A percentile compares a stretch with the other conserved stretches of the same genome.
phyloP scores from a whole-genome alignment of 441 rosid genomes.

The Euphorbia celastroides region DNA sequence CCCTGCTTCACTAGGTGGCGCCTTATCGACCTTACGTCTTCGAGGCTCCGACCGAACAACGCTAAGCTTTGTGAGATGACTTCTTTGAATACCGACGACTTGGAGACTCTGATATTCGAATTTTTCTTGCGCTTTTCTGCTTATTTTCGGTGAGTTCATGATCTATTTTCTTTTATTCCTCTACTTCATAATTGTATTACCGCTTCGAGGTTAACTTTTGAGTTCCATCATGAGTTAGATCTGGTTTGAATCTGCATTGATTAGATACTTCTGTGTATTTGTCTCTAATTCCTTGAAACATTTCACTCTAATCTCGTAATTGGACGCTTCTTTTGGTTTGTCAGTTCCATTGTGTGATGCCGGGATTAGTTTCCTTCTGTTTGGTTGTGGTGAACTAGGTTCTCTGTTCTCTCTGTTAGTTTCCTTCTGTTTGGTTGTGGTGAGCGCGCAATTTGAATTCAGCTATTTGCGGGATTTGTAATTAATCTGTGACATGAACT shows the following conservation, averaged over 20 bases:
- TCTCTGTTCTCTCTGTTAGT: neutral
- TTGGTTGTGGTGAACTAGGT: conserved; percentile 6
- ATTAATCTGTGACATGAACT: conserved; percentile 8
- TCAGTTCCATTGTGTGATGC: conserved; percentile 1
- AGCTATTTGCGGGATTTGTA: neutral
- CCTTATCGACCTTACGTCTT: no score
- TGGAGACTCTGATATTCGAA: no score
- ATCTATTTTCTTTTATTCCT: conserved; percentile 19
- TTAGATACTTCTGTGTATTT: conserved; percentile 20
- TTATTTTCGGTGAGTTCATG: conserved; percentile 61
- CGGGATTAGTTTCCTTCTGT: conserved; percentile 10
- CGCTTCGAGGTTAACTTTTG: conserved; percentile 1
- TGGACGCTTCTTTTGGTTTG: conserved; percentile 10
- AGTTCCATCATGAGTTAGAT: conserved; percentile 39
- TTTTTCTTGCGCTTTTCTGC: no score
- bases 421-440: conserved; percentile 27
- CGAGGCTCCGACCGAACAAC: no score
- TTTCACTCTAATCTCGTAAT: neutral
- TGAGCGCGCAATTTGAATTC: conserved; percentile 5
- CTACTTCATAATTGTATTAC: neutral
- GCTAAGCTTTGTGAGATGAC: no score
- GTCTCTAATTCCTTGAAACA: neutral
- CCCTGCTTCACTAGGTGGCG: no score
- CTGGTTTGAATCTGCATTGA: conserved; percentile 41
- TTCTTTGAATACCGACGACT: no score